A percentile compares a stretch with the other conserved stretches of the same genome.
phyloP scores from a whole-genome alignment of 2,329 filamentous ascomycete genomes.

The Exophiala oligosperma region DNA sequence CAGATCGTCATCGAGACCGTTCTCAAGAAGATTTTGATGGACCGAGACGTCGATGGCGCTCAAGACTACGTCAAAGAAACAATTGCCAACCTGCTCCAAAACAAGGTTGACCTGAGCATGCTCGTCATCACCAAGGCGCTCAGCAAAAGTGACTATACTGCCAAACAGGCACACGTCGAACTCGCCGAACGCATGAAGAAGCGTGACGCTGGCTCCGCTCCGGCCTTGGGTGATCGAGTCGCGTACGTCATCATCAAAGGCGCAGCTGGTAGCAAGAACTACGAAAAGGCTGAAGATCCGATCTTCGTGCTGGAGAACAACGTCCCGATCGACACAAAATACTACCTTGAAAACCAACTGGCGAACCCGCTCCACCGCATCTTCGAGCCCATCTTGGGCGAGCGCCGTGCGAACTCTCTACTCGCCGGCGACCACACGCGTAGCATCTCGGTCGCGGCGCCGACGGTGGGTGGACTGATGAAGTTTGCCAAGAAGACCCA shows the following conservation, averaged over 20 bases:
- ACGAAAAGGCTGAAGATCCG: slow-evolving; percentile 94
- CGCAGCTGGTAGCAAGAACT: slow-evolving; percentile 85
- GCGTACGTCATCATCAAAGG: slow-evolving; percentile 98
- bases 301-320: slow-evolving; percentile 98
- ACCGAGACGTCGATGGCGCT: slow-evolving; percentile 83
- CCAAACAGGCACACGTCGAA: slow-evolving; percentile 94
- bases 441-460: slow-evolving; percentile 88
- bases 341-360: slow-evolving; percentile 97
- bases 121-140: slow-evolving; percentile 98
- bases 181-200: slow-evolving; percentile 96
- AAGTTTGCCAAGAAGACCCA: slow-evolving; percentile 97
- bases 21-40: slow-evolving; percentile 90
- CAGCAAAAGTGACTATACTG: slow-evolving; percentile 83
- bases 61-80: slow-evolving; percentile 96
- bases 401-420: slow-evolving; percentile 83
- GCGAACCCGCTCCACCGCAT: slow-evolving; percentile 92
- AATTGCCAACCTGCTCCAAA: slow-evolving; percentile 91
- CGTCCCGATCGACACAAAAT: slow-evolving; percentile 94
- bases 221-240: slow-evolving; percentile 89
- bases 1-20: slow-evolving; percentile 98
- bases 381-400: slow-evolving; percentile 95
- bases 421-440: slow-evolving; percentile 92
- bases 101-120: slow-evolving; percentile 98
- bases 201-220: slow-evolving; percentile 91
- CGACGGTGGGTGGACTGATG: slow-evolving; percentile 91